Conservation (phyloP, 2,329 filamentous ascomycete species). For the Hirsutella thompsonii region DNA sequence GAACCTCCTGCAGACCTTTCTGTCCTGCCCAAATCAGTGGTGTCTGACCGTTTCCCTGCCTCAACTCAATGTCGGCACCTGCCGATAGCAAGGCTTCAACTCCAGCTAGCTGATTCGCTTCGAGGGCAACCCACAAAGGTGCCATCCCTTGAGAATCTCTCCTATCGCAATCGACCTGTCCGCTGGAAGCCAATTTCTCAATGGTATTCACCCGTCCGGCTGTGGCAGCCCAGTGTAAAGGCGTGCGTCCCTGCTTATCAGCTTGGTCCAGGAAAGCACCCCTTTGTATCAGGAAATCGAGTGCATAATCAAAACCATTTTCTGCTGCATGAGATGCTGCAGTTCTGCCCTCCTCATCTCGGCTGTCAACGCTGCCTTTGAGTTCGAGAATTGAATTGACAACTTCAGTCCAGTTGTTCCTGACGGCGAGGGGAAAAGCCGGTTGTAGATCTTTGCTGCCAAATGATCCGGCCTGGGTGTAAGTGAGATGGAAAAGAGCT, state of each 20-base stretch:
- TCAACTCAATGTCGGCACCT: slow-evolving; percentile 3
- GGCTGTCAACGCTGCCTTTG: slow-evolving; percentile 2
- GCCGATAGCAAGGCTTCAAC: slow-evolving; percentile 3
- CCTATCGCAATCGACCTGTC: background rate
- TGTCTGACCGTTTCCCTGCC: background rate
- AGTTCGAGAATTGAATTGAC: slow-evolving; percentile 5
- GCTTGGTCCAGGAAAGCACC: slow-evolving; percentile 3
- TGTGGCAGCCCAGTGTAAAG: slow-evolving; percentile 3
- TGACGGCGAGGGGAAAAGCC: slow-evolving; percentile 5
- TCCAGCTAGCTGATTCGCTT: slow-evolving; percentile 4
- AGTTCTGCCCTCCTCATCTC: slow-evolving; percentile 6
- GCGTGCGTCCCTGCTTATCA: slow-evolving; percentile 2
- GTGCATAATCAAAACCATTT: slow-evolving; percentile 1
- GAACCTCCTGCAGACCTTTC: slow-evolving; percentile 5
- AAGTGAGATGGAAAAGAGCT: background rate
- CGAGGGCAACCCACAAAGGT: background rate
- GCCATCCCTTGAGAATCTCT: background rate
- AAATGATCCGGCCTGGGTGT: slow-evolving; percentile 1
- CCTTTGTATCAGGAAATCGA: background rate
- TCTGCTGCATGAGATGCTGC: slow-evolving; percentile 7
- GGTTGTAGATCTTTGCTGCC: background rate
- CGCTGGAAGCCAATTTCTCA: background rate
- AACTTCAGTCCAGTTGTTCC: slow-evolving; percentile 6
- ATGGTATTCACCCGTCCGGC: background rate
- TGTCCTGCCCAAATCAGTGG: slow-evolving; percentile 1